Evolutionary conservation across 495 filamentous ascomycete genomes (phyloP).

Genomic region (Penicillium psychrofluorescens): DNA sequence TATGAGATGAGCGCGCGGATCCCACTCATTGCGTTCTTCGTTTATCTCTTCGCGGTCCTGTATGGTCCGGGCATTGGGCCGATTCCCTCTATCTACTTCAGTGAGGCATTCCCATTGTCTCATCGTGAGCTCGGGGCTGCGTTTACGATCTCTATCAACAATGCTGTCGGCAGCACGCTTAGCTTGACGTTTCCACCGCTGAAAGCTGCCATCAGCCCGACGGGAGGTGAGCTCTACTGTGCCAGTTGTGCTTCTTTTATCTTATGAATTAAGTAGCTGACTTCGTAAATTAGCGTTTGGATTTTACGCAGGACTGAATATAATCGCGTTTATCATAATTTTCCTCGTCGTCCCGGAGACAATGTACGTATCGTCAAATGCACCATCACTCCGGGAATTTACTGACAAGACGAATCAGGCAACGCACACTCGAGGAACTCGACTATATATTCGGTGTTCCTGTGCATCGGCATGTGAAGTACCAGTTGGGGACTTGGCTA

Average conservation of each 20-base stretch:
- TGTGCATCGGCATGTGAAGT: constrained; percentile 47
- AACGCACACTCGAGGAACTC: constrained; percentile 69
- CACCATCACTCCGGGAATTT: no score
- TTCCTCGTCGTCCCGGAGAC: constrained; percentile 71
- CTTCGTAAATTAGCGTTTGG: constrained; percentile 39
- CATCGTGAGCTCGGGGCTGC: constrained; percentile 40
- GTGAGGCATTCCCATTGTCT: constrained; percentile 70
- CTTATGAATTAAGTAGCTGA: constrained; percentile 43
- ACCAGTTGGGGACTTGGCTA: constrained; percentile 54
- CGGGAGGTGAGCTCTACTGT: constrained; percentile 48
- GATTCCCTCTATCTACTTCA: constrained; percentile 65
- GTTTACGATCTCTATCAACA: constrained; percentile 10
- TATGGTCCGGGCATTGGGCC: constrained; percentile 62
- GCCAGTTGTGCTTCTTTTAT: constrained; percentile 30
- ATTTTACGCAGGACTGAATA: constrained; percentile 51
- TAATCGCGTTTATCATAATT: constrained; percentile 61
- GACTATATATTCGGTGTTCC: constrained; percentile 75
- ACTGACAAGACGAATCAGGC: constrained; percentile 35
- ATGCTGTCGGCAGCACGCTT: constrained; percentile 5
- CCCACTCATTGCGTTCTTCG: constrained; percentile 52
- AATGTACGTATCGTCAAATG: background rate
- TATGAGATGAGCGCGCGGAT: constrained; percentile 40
- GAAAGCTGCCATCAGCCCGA: constrained; percentile 59
- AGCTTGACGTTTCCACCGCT: constrained; percentile 55
- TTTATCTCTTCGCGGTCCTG: constrained; percentile 57